These are phyloP conservation scores for Fusarium camptoceras DNA, from an alignment of 2,329 filamentous ascomycete genomes.

Conservation along the genomic window DNA sequence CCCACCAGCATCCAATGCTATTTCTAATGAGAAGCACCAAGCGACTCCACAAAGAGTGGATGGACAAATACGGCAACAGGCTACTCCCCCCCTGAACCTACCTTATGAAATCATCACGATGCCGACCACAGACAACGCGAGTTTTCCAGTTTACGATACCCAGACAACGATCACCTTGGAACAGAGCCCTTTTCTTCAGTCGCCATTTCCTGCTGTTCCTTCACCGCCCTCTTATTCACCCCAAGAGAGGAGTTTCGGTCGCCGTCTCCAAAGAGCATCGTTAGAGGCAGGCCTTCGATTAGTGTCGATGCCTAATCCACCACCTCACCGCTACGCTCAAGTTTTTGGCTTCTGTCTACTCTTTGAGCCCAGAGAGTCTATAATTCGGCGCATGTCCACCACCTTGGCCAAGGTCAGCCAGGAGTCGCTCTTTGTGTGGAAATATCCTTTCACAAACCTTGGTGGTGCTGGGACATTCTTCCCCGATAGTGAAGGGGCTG, in stretches of 20 bases:
- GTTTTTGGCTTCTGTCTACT: constrained; percentile 78
- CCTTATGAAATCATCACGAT: constrained; percentile 64
- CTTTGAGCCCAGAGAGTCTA: constrained; percentile 64
- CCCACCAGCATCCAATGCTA: neutral
- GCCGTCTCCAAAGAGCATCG: constrained; percentile 74
- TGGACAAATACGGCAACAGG: constrained; percentile 25
- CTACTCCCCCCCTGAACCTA: constrained; percentile 34
- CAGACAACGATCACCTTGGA: constrained; percentile 35
- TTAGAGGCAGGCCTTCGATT: constrained; percentile 72
- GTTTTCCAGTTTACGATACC: constrained; percentile 58
- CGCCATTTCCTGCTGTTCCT: constrained; percentile 53
- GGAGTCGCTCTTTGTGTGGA: constrained; percentile 67
- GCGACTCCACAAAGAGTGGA: constrained; percentile 25
- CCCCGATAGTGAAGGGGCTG: constrained; percentile 35
- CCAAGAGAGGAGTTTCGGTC: constrained; percentile 75
- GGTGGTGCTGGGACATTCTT: constrained; percentile 78
- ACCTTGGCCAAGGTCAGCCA: constrained; percentile 50
- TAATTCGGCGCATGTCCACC: constrained; percentile 56
- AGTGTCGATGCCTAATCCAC: constrained; percentile 62
- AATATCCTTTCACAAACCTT: constrained; percentile 72
- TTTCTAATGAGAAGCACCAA: constrained; percentile 7
- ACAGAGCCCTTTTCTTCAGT: constrained; percentile 23
- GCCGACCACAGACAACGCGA: constrained; percentile 65
- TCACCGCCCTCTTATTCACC: constrained; percentile 68
- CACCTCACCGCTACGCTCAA: constrained; percentile 61